Conservation (phyloP, 1,284 basidiomycete genomes). For the Moniliophthora roreri region DNA sequence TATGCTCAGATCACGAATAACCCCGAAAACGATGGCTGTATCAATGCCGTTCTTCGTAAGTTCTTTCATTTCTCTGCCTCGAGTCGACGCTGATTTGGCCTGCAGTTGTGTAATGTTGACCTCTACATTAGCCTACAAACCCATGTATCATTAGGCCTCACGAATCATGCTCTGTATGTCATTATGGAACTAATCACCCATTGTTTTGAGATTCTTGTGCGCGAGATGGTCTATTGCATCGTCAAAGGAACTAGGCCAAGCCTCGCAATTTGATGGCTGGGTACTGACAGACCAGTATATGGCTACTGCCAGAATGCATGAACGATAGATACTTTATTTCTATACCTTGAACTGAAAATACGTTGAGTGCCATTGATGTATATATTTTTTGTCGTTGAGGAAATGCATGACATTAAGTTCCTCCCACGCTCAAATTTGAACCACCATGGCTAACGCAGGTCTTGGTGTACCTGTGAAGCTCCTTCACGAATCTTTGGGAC, state of each 20-base stretch:
- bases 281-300: no score
- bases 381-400: no score
- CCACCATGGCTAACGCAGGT: conserved; percentile 50
- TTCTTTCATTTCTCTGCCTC: conserved; percentile 18
- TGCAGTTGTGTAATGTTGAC: conserved; percentile 35
- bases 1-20: conserved; percentile 98
- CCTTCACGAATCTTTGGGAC: conserved; percentile 91
- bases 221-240: no score
- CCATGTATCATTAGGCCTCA: not conserved
- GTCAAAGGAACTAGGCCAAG: no score
- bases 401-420: not conserved
- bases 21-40: conserved; percentile 95
- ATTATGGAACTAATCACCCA: no score
- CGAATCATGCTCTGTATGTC: not conserved
- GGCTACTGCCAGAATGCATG: no score
- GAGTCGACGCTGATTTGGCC: not conserved
- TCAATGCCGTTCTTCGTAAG: conserved; percentile 89
- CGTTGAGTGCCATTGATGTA: no score
- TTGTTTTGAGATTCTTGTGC: no score
- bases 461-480: conserved; percentile 93
- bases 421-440: not conserved
- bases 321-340: no score
- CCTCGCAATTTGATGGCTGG: no score
- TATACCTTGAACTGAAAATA: no score
- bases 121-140: not conserved